Evolutionary conservation across 2,329 filamentous ascomycete genomes (phyloP).

Genomic region (Penicillium sp.): DNA sequence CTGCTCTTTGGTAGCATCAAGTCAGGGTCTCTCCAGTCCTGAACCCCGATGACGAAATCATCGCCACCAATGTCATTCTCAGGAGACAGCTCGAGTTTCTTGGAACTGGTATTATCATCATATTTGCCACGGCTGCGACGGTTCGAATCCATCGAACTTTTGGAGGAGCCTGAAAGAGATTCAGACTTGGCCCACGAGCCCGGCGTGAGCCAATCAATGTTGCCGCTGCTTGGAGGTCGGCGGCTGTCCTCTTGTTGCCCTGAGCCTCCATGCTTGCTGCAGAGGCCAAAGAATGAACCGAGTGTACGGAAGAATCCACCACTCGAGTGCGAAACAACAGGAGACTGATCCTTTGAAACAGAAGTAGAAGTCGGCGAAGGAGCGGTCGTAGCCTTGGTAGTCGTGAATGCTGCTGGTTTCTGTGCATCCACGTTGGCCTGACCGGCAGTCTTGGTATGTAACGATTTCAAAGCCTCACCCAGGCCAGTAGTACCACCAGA

Average conservation of each 20-base stretch:
- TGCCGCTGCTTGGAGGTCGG: constrained; percentile 74
- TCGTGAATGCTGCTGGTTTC: constrained; percentile 36
- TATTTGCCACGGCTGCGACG: constrained; percentile 30
- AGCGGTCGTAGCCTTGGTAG: constrained; percentile 38
- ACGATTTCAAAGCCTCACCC: constrained; percentile 63
- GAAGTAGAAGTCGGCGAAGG: constrained; percentile 41
- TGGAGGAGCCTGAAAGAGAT: constrained; percentile 31
- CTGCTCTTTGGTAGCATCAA: constrained; percentile 59
- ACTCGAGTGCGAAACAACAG: constrained; percentile 27
- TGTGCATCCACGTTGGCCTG: constrained; percentile 30
- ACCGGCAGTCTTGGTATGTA: constrained; percentile 46
- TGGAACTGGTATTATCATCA: constrained; percentile 22
- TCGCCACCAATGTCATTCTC: constrained; percentile 54
- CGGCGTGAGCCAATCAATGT: constrained; percentile 73
- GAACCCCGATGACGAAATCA: constrained; percentile 79
- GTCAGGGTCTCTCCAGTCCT: constrained; percentile 85
- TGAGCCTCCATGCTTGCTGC: constrained; percentile 34
- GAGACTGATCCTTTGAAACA: constrained; percentile 25
- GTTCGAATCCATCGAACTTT: constrained; percentile 36
- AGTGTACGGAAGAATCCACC: constrained; percentile 53
- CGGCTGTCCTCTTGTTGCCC: constrained; percentile 58
- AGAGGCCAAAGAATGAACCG: constrained; percentile 52
- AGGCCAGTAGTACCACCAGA: constrained; percentile 66
- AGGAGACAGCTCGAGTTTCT: constrained; percentile 34
- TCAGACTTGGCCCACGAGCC: constrained; percentile 67